Evolutionary conservation across 2,329 filamentous ascomycete genomes (phyloP), one percentile per base, ranked within the genome.

Genomic region (Cytospora piceicola): DNA sequence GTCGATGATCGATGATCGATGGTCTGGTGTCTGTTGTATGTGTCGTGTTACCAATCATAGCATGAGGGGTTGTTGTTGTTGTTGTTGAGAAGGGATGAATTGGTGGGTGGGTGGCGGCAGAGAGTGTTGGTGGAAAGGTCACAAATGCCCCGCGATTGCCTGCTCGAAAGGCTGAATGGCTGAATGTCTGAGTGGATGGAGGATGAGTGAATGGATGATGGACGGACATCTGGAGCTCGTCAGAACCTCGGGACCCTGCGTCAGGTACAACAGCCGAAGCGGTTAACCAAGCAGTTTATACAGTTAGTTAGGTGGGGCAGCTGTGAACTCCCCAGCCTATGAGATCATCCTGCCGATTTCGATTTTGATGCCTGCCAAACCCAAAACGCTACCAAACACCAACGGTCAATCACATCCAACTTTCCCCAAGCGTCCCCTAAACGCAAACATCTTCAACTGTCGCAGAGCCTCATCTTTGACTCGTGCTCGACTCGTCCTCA

Each of bases 281-380:
- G 12, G 36, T 15, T 29, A 29, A n/a, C n/a, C 8, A 42, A 42
- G 39, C 20, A 42, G 39, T 42, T 39, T 12, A 39, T 17, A 14
- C 14, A 36, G 39, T 22, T 22, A 20, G 8, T 20, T 42, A 7
- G 54, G 65, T 60, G 65, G 65, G 65, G 62, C 30, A 52, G 2
- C 34, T 64, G 53, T 49, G 29, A 55, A 17, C 34, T 61, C 61
- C 57, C 55, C n/a, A 39, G 60, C 66, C 66, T 64, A 66, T 58
- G 64, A 68, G 64, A 61, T 68, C 60, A 60, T 61, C 57, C 57
- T 30, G 42, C 36, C 39, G 56, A 24, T 20, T 42, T 42, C 39
- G 39, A 39, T 57, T 49, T 52, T 64, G 34, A 39, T 49, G 53
- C 46, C 52, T 60, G 49, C 29, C 22, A 49, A 49, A 24, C 11